Percentiles rank a stretch among this genome's conserved stretches.
Conservation (phyloP, 1,284 basidiomycete species). For the Puccinia hordei region DNA sequence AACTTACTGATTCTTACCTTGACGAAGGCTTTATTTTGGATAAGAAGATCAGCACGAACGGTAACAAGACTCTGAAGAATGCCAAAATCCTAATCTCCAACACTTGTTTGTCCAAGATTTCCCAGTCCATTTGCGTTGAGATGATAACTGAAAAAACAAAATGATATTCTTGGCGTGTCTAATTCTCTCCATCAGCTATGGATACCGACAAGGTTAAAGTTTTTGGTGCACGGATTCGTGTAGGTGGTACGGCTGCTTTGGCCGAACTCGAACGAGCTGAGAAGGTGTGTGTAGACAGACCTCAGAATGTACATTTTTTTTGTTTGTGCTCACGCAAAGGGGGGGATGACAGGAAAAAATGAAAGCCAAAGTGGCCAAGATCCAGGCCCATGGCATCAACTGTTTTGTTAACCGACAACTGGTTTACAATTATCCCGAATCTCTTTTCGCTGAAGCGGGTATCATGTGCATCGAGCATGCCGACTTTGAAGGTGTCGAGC, state of each 20-base stretch:
- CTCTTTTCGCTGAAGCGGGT: constrained; percentile 85
- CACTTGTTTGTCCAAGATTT: constrained; percentile 69
- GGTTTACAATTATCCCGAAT: constrained; percentile 99
- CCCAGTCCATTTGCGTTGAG: neutral
- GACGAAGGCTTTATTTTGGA: constrained; percentile 99
- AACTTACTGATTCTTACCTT: constrained; percentile 96
- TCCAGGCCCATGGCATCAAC: constrained; percentile 93
- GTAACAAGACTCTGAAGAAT: constrained; percentile 90
- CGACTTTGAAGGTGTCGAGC: constrained; percentile 98
- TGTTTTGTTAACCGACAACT: constrained; percentile 98
- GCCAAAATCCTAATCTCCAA: constrained; percentile 97
- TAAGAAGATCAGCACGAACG: constrained; percentile 92
- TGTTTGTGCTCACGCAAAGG: neutral
- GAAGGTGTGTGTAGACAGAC: constrained; percentile 63
- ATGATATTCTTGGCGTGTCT: neutral
- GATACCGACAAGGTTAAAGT: constrained; percentile 99
- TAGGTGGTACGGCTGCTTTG: constrained; percentile 92
- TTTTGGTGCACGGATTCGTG: constrained; percentile 93
- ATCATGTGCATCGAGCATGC: constrained; percentile 98
- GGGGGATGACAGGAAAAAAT: constrained; percentile 82
- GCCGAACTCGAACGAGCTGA: constrained; percentile 97
- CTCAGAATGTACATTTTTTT: neutral
- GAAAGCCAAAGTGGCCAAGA: constrained; percentile 95
- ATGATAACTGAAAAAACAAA: neutral
- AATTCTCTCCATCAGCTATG: constrained; percentile 91